Evolutionary conservation across 176 grass and related monocot species (phyloP).

Genomic region (Alloteropsis semialata): DNA sequence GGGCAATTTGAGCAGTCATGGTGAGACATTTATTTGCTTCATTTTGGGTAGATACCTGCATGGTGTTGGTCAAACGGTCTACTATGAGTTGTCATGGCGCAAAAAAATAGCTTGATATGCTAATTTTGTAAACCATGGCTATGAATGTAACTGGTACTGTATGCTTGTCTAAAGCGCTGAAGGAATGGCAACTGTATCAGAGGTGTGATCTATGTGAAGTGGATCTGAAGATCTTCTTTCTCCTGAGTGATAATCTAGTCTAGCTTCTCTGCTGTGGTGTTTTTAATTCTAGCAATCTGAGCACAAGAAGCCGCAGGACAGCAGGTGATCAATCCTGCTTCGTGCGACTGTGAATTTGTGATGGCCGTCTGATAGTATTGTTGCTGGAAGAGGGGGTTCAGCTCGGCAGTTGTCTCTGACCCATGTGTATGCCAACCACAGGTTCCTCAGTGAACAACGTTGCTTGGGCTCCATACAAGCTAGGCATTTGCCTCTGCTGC

Average conservation of each 20-base stretch:
- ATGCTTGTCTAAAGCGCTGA: not conserved
- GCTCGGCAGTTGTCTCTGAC: constrained; percentile 34
- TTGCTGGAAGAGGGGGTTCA: constrained; percentile 33
- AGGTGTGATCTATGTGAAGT: not conserved
- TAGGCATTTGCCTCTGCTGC: too few species aligned
- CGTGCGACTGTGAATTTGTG: constrained; percentile 38
- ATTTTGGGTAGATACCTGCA: not conserved
- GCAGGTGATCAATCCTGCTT: constrained; percentile 19
- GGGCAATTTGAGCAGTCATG: not conserved
- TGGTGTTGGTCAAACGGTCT: not conserved
- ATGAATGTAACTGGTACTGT: not conserved
- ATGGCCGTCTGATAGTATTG: constrained; percentile 35
- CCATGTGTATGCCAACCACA: constrained; percentile 21
- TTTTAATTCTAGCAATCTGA: not conserved
- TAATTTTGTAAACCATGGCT: not conserved
- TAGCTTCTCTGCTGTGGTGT: not conserved
- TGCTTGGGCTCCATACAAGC: too few species aligned
- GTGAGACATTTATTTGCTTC: not conserved
- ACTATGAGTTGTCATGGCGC: not conserved
- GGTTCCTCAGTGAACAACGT: too few species aligned
- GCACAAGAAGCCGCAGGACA: not conserved
- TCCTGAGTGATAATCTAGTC: not conserved
- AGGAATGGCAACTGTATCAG: not conserved
- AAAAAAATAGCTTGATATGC: not conserved
- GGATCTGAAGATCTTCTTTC: not conserved